Evolutionary conservation across 2,329 filamentous ascomycete species (phyloP).

Genomic region (Fusarium concolor): DNA sequence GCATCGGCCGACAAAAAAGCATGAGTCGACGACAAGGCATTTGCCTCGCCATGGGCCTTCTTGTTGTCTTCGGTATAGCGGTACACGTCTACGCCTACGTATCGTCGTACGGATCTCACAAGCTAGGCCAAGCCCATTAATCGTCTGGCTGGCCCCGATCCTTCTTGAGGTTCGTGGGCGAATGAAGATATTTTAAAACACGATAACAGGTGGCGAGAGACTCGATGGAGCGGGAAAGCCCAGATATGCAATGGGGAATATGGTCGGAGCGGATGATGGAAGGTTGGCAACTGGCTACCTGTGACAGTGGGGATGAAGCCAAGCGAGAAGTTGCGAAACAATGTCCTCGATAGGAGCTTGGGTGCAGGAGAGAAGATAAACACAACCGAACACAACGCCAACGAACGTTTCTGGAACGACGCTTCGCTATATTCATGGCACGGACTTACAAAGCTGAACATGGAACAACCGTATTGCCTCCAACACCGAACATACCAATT

Average conservation of each 20-base stretch:
- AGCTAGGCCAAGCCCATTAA: neutral
- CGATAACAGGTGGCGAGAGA: neutral
- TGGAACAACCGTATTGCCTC: too few relatives aligned
- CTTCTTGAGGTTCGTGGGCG: neutral
- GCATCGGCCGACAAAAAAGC: neutral
- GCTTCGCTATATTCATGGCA: too few relatives aligned
- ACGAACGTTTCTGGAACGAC: too few relatives aligned
- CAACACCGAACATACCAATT: too few relatives aligned
- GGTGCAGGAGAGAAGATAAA: neutral
- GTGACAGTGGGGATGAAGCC: neutral
- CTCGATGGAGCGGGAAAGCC: neutral
- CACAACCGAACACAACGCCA: too few relatives aligned
- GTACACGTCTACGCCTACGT: constrained; percentile 5
- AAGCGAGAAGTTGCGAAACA: neutral
- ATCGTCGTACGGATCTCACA: neutral
- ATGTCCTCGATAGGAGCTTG: neutral
- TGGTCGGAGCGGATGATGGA: neutral
- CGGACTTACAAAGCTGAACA: too few relatives aligned
- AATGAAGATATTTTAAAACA: neutral
- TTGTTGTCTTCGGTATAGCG: neutral
- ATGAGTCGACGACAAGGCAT: neutral
- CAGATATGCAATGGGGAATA: too few relatives aligned
- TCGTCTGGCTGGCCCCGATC: neutral
- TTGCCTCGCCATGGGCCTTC: neutral
- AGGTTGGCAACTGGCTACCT: too few relatives aligned